phyloP scores from a whole-genome alignment of 2,329 filamentous ascomycete genomes.

The Cryphonectria nitschkei region DNA sequence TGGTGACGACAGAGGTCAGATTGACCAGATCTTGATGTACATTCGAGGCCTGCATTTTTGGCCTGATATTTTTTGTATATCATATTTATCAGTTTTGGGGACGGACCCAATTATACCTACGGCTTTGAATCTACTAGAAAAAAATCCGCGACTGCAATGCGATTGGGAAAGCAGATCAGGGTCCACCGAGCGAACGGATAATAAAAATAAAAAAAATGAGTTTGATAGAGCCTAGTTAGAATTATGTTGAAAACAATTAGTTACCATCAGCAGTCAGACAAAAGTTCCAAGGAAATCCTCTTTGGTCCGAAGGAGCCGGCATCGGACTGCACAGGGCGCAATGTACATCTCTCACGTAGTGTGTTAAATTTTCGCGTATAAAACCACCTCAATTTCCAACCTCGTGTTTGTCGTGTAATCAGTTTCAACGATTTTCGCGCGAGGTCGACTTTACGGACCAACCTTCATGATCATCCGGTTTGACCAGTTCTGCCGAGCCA shows the following conservation, averaged over 20 bases:
- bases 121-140: not conserved
- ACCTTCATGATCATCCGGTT: too few relatives aligned
- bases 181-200: not conserved
- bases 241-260: too few relatives aligned
- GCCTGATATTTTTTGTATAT: too few relatives aligned
- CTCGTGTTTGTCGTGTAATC: too few relatives aligned
- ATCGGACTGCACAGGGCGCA: not conserved
- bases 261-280: not conserved
- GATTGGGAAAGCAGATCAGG: not conserved
- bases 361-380: too few relatives aligned
- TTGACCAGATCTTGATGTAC: slow-evolving; percentile 11
- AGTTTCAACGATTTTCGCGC: too few relatives aligned
- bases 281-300: not conserved
- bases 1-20: slow-evolving; percentile 21
- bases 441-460: not conserved
- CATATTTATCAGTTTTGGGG: too few relatives aligned
- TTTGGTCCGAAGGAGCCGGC: not conserved
- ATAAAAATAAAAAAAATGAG: too few relatives aligned
- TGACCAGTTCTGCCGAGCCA: not conserved
- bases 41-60: not conserved
- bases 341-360: not conserved
- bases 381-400: too few relatives aligned
- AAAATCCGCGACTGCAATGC: not conserved
- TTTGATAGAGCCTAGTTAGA: too few relatives aligned
- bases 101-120: too few relatives aligned